Evolutionary conservation across 2,329 filamentous ascomycete species (phyloP), one percentile per base, ranked within the genome.

Genomic region (Polychaeton citri): DNA sequence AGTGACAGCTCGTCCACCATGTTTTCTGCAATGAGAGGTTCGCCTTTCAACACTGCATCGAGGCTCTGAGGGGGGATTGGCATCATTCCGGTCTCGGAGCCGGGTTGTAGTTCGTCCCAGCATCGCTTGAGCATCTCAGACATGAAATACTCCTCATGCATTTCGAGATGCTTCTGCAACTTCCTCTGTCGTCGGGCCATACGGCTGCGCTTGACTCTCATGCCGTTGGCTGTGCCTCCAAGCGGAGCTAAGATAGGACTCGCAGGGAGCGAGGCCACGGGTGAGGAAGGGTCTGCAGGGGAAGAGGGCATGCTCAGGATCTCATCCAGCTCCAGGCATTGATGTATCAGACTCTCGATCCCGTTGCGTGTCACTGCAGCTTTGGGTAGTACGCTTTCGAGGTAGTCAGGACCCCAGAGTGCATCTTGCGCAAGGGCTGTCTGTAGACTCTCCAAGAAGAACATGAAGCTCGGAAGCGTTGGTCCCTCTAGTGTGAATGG

Each of bases 291-390:
- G 19, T 50, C 43, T 10, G 36, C 41, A 2, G 51, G 46, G 7
- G 53, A 43, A 3, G 48, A 43, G 6, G 45, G 39, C 16, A 47
- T 44, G 18, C 48, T 53, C 8, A 51, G 33, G 3, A 48, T 40
- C 0, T 46, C 58, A 21, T 65, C 57, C 6, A 59, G 50, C 36
- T 65, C 63, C 16, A 68, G 53, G 43, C 62, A 64, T 38, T 66
- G 61, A 24, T 53, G 46, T 16, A 68, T 67, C 12, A 69, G 58
- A 4, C 60, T 59, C 32, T 65, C 62, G 35, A 69, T 61, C 13
- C 62, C 59, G 15, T 57, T 53, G 6, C 55, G 58, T 19, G 65
- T 61, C 19, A 55, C 55, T 3, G 52, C 51, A 4, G 65, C 62
- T 35, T 63, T 63, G 4, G 58, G 53, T 38, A 64, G 53, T 21